Percentiles rank a stretch among this genome's conserved stretches.
phyloP scores from a whole-genome alignment of 2,329 filamentous ascomycete species.

The Sporothrix inflata region DNA sequence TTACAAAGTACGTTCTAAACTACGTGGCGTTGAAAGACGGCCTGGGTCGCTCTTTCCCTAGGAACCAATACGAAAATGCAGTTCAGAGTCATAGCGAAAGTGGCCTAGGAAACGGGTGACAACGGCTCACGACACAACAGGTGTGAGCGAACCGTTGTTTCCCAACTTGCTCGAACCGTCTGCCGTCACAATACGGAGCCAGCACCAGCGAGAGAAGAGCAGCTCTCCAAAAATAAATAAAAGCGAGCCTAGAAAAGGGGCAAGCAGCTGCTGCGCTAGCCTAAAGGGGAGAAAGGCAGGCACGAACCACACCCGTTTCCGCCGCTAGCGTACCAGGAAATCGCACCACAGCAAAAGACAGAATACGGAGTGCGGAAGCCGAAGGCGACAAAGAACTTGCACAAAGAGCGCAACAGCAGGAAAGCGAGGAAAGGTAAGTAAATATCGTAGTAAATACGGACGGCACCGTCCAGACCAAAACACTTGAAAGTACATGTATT shows the following conservation, averaged over 20 bases:
- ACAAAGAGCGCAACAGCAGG: not conserved
- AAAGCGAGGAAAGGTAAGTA: not conserved
- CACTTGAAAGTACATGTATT: not conserved
- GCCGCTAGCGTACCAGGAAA: conserved; percentile 16
- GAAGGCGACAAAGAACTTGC: not conserved
- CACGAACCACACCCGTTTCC: conserved; percentile 23
- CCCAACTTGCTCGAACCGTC: not conserved
- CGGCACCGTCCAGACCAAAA: too few species aligned
- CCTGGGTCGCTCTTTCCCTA: not conserved
- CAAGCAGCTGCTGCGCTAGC: not conserved
- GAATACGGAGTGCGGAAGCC: not conserved
- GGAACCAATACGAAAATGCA: not conserved
- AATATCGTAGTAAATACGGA: not conserved
- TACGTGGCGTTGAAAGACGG: not conserved
- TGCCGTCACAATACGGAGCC: not conserved
- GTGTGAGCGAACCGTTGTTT: conserved; percentile 3
- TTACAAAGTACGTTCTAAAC: not conserved
- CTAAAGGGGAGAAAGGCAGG: conserved; percentile 1
- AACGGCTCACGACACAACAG: not conserved
- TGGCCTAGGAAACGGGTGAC: not conserved
- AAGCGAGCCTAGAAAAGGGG: conserved; percentile 12
- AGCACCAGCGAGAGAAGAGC: not conserved
- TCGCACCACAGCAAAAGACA: conserved; percentile 4
- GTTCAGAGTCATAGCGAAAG: not conserved
- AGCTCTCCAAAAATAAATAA: conserved; percentile 18